Percentiles rank a stretch among this genome's conserved stretches.
phyloP scores from a whole-genome alignment of 2,329 filamentous ascomycete species.

The Talaromyces rugulosus region DNA sequence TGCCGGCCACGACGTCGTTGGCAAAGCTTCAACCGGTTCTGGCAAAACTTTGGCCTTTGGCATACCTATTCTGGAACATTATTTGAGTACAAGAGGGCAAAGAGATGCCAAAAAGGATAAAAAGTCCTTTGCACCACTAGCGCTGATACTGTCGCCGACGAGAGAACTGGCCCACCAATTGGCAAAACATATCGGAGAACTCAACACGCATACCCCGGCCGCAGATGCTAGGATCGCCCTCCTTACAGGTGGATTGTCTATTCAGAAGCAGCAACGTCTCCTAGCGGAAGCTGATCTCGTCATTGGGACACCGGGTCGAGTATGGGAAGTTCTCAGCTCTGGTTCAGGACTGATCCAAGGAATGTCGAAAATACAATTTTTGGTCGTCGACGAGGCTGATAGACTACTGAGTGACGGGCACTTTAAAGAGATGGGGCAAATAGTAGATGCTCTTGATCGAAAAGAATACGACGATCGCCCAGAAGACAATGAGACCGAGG shows the following conservation, averaged over 20 bases:
- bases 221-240: slow-evolving; percentile 65
- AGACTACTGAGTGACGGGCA: slow-evolving; percentile 85
- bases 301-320: slow-evolving; percentile 83
- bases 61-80: slow-evolving; percentile 85
- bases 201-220: slow-evolving; percentile 66
- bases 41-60: slow-evolving; percentile 95
- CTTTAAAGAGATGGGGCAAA: slow-evolving; percentile 90
- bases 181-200: slow-evolving; percentile 70
- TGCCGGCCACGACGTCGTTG: slow-evolving; percentile 83
- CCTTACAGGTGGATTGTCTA: slow-evolving; percentile 83
- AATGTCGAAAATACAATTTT: slow-evolving; percentile 70
- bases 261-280: slow-evolving; percentile 91
- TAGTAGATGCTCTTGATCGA: slow-evolving; percentile 74
- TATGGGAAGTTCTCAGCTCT: slow-evolving; percentile 89
- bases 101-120: slow-evolving; percentile 27
- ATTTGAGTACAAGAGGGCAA: slow-evolving; percentile 51
- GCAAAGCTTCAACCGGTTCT: slow-evolving; percentile 93
- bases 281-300: slow-evolving; percentile 82
- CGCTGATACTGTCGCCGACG: slow-evolving; percentile 84
- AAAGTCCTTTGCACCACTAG: slow-evolving; percentile 53
- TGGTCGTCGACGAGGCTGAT: slow-evolving; percentile 94
- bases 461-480: slow-evolving; percentile 41
- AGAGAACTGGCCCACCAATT: slow-evolving; percentile 92
- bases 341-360: slow-evolving; percentile 64
- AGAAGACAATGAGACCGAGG: slow-evolving; percentile 41